Evolutionary conservation across 176 grass and related monocot genomes (phyloP).

Genomic region (Pontederia crassipes): DNA sequence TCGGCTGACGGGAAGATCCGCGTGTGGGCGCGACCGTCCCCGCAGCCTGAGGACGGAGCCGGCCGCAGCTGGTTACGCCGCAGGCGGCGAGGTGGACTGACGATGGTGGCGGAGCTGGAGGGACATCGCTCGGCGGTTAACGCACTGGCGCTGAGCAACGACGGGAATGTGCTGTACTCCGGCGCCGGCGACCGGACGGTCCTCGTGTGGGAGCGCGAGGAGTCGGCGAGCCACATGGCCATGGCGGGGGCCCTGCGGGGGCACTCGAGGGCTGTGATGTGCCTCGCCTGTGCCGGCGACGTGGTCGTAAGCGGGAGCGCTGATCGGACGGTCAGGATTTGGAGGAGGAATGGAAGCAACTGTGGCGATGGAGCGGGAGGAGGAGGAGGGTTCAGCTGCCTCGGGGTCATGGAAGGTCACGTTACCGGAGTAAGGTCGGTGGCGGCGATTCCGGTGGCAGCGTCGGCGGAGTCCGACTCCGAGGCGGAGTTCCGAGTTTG

Average conservation of each 20-base stretch:
- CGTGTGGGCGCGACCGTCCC: conserved; percentile 33
- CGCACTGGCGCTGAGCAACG: conserved; percentile 51
- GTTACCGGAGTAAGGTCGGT: conserved; percentile 38
- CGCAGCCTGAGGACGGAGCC: neutral
- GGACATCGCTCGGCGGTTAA: conserved; percentile 67
- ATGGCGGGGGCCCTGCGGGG: conserved; percentile 49
- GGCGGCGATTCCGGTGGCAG: conserved; percentile 19
- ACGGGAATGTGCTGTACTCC: conserved; percentile 34
- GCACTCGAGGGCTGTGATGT: conserved; percentile 51
- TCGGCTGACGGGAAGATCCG: conserved; percentile 62
- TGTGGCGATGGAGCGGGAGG: neutral
- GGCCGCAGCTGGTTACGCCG: neutral
- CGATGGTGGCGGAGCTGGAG: conserved; percentile 39
- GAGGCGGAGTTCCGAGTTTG: conserved; percentile 55
- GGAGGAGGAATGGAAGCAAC: conserved; percentile 23
- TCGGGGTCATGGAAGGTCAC: conserved; percentile 59
- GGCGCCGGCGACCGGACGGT: conserved; percentile 58
- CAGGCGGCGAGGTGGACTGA: conserved; percentile 5
- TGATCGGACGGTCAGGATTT: conserved; percentile 60
- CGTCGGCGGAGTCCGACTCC: neutral
- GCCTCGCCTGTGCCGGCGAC: conserved; percentile 40
- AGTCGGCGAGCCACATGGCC: conserved; percentile 50
- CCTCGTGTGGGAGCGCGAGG: conserved; percentile 86
- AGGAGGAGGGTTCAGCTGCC: conserved; percentile 30
- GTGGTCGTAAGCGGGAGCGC: conserved; percentile 58